A percentile compares a stretch with the other conserved stretches of the same genome.
Conservation (phyloP, 225 moss, liverwort and hornwort genomes). For the Takakia lepidozioides region DNA sequence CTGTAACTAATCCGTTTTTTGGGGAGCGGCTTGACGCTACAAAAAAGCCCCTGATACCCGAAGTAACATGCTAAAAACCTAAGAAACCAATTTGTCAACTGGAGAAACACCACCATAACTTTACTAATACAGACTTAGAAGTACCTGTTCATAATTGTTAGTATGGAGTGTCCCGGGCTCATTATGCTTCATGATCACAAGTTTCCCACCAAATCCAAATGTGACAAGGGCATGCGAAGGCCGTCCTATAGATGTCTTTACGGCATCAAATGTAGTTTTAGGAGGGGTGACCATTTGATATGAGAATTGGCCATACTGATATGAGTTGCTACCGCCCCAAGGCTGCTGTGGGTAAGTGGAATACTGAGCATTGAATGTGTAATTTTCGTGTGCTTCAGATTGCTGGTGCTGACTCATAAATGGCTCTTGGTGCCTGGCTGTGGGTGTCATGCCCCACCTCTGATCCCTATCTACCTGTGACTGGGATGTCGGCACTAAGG, state of each 20-base stretch:
- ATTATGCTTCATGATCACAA: conserved; percentile 73
- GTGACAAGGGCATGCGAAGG: conserved; percentile 60
- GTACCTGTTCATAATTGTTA: conserved; percentile 70
- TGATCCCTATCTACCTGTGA: conserved; percentile 25
- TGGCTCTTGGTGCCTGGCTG: conserved; percentile 12
- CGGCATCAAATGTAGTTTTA: conserved; percentile 57
- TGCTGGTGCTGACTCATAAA: conserved; percentile 9
- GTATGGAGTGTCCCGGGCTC: conserved; percentile 69
- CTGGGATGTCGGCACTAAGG: conserved; percentile 5
- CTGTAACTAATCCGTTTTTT: no score
- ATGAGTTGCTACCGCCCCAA: conserved; percentile 36
- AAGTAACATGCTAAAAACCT: no score
- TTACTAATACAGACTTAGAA: no score
- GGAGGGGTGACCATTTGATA: conserved; percentile 62
- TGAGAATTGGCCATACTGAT: conserved; percentile 30
- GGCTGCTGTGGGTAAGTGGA: conserved; percentile 17
- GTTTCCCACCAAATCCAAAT: conserved; percentile 78
- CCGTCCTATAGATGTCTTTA: conserved; percentile 76
- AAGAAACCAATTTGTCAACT: no score
- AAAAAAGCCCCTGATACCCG: no score
- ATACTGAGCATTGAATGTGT: background rate
- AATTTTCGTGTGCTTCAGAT: conserved; percentile 17
- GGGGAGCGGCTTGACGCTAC: no score
- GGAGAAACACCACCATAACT: no score
- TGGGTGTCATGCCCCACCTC: conserved; percentile 16